A percentile compares a stretch with the other conserved stretches of the same genome.
Conservation (phyloP, 371 early-diverging fungal genomes). For the Syncephalastrum racemosum region DNA sequence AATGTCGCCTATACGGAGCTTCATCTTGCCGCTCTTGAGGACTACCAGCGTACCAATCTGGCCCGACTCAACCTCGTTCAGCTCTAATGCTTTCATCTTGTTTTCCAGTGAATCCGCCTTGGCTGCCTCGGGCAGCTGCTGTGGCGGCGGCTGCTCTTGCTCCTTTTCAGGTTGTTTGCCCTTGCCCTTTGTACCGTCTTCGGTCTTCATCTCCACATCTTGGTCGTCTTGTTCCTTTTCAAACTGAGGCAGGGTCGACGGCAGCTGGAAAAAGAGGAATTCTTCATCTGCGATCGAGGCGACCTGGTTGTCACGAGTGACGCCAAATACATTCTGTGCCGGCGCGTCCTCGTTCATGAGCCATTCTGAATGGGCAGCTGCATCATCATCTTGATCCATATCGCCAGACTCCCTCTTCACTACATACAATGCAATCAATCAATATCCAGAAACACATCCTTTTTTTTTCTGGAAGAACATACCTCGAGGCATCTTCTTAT, state of each 20-base stretch:
- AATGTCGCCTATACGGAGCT: constrained; percentile 66
- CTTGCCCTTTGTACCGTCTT: constrained; percentile 21
- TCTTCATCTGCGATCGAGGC: constrained; percentile 47
- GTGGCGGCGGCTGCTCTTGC: constrained; percentile 19
- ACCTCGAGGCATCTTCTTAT: constrained; percentile 11
- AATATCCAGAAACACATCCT: constrained; percentile 6
- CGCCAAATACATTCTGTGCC: constrained; percentile 42
- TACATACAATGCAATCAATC: not conserved
- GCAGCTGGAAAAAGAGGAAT: constrained; percentile 45
- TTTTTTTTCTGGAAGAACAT: not conserved
- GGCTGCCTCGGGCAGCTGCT: constrained; percentile 39
- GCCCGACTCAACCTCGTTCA: constrained; percentile 55
- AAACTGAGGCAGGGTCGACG: constrained; percentile 43
- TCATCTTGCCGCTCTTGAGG: constrained; percentile 72
- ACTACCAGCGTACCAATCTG: constrained; percentile 67
- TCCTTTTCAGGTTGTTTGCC: constrained; percentile 1
- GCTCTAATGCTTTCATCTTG: constrained; percentile 28
- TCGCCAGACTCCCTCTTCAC: not conserved
- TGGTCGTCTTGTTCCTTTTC: constrained; percentile 24
- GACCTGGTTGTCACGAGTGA: constrained; percentile 17
- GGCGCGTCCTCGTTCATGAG: constrained; percentile 49
- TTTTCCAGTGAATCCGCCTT: constrained; percentile 37
- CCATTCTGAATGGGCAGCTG: not conserved
- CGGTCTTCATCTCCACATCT: constrained; percentile 22
- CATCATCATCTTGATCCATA: constrained; percentile 6